Conservation (phyloP, 495 filamentous ascomycete species). For the Tuber aestivum region DNA sequence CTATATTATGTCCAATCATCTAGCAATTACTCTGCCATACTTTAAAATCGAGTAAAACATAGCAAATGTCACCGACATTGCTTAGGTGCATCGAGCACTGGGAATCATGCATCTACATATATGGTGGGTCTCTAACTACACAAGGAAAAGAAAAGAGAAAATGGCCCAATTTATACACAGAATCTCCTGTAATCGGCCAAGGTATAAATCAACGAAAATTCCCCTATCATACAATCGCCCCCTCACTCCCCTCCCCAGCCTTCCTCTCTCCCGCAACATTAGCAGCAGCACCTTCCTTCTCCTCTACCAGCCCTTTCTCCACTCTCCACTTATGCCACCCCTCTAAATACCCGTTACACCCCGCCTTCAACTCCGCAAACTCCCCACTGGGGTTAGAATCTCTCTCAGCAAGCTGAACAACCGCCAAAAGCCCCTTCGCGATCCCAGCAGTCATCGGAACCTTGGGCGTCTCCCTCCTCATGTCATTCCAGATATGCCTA, state of each 20-base stretch:
- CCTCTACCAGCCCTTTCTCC: constrained; percentile 10
- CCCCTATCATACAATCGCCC: not conserved
- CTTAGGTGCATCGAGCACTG: not conserved
- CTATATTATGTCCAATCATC: too few species aligned
- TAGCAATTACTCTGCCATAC: not conserved
- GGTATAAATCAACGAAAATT: not conserved
- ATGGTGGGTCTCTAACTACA: not conserved
- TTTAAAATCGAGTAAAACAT: not conserved
- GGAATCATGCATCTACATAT: not conserved
- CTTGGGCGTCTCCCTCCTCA: constrained; percentile 54
- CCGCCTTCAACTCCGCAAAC: constrained; percentile 15
- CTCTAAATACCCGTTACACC: constrained; percentile 22
- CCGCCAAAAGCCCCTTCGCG: constrained; percentile 32
- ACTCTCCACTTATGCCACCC: constrained; percentile 21
- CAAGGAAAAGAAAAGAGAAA: not conserved
- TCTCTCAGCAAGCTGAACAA: constrained; percentile 34
- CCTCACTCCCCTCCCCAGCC: not conserved
- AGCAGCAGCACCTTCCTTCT: not conserved
- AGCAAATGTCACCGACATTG: not conserved
- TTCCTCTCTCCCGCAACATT: not conserved
- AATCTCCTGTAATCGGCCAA: not conserved
- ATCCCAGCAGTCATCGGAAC: constrained; percentile 48
- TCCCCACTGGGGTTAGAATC: not conserved
- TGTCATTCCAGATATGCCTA: constrained; percentile 52
- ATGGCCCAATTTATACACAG: not conserved